Evolutionary conservation across 805 yeast species (phyloP), one percentile per base, ranked within the genome.

Genomic region (Nakazawaea wyomingensis): DNA sequence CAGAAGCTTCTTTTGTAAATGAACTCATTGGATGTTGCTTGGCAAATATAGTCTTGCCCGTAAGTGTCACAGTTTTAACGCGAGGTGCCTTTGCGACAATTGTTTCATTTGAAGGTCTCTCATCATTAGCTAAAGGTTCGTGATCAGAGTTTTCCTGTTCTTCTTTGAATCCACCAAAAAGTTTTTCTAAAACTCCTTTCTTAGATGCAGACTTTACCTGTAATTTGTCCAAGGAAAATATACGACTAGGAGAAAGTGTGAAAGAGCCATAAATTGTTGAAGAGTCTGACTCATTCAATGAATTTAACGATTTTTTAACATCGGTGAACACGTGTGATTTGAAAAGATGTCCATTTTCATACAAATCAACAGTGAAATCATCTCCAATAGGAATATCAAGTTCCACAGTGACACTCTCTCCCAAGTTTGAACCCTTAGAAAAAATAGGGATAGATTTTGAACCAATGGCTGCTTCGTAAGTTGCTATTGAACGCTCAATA

Each of bases 401-500:
- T 31, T 66, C 61, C n/a, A 77, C 42, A 22, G 55, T 54, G 4
- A 65, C 53, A 1, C 59, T 48, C 13, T 57, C 54, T 3, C 61
- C 68, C 34, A 71, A 64, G 2, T 48, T 38, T 0, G 78, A 53
- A 0, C 84, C 82, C 30, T 52, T 62, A 8, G 71, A 64, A 56
- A 81, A 82, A 1, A 80, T 62, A 11, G 54, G 38, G 3, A 30
- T 37, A 1, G 52, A 54, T 5, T 53, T 55, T 5, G 53, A 51
- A 3, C 53, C 52, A 22, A 60, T 54, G 26, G 56, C 56, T 4
- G 75, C 51, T 27, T 69, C 69, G 54, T 71, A 84, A 43, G 71
- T 70, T 49, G 66, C 72, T 33, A 72, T 54, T 0, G 80, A 60
- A 43, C 72, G 72, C 44, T 86, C 95, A 26, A 72, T 55, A 3